phyloP scores from a whole-genome alignment of 192 early-diverging fungal species.

The Coemansia guatemalensis region DNA sequence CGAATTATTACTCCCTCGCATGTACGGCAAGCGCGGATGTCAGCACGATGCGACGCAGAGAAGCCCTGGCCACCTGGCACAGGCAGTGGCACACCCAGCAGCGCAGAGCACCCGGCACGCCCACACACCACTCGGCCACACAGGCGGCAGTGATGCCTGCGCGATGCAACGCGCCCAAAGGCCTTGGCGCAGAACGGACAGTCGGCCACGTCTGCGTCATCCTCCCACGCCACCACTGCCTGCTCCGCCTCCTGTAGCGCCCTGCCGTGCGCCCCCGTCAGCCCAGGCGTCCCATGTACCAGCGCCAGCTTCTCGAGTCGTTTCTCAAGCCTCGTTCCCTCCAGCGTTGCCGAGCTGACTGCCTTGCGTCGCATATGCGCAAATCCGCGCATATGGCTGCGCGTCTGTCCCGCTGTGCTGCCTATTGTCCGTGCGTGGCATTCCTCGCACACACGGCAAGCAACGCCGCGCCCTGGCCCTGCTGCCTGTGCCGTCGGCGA shows the following conservation, averaged over 20 bases:
- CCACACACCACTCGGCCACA: conserved; percentile 68
- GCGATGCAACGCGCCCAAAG: conserved; percentile 58
- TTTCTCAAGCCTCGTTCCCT: conserved; percentile 71
- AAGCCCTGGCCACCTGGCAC: conserved; percentile 2
- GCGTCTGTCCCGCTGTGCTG: conserved; percentile 51
- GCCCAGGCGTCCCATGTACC: conserved; percentile 13
- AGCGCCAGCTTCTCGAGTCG: conserved; percentile 66
- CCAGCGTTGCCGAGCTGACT: conserved; percentile 62
- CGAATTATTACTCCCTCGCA: conserved; percentile 61
- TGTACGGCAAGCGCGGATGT: conserved; percentile 57
- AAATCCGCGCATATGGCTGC: conserved; percentile 57
- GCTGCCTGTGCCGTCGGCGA: conserved; percentile 63
- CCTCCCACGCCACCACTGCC: conserved; percentile 44
- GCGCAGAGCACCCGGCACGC: conserved; percentile 52
- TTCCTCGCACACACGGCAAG: conserved; percentile 60
- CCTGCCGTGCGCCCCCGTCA: conserved; percentile 1
- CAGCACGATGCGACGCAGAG: conserved; percentile 10
- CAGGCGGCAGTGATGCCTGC: conserved; percentile 72
- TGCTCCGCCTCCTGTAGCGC: conserved; percentile 40
- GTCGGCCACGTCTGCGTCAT: conserved; percentile 10
- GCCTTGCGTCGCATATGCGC: conserved; percentile 53
- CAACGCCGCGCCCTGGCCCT: conserved; percentile 44
- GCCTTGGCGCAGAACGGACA: conserved; percentile 31
- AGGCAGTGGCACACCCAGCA: conserved; percentile 21
- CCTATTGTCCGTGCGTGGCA: conserved; percentile 55